phyloP scores from a whole-genome alignment of 306 rosid genomes.

The Vigna hirtella region DNA sequence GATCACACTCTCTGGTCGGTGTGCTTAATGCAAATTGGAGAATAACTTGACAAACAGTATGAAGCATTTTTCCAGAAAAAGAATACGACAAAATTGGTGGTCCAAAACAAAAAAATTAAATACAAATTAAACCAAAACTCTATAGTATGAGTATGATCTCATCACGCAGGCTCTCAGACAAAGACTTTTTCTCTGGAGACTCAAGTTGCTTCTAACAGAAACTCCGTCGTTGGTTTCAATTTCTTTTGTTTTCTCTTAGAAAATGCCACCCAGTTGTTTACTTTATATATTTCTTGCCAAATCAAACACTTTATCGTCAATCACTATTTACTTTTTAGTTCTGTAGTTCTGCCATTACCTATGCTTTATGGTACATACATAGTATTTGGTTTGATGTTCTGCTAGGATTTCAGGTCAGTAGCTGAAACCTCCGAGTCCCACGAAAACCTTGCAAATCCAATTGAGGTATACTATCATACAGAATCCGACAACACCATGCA shows the following conservation, averaged over 20 bases:
- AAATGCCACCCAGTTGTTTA: conserved; percentile 9
- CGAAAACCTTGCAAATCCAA: neutral
- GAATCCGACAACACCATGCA: conserved; percentile 5
- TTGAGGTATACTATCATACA: neutral
- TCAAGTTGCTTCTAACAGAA: conserved; percentile 24
- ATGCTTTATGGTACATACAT: neutral
- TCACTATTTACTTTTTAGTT: neutral
- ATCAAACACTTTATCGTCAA: neutral
- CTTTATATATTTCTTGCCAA: conserved; percentile 5
- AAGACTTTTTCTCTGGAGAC: conserved; percentile 21
- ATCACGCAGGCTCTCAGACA: neutral
- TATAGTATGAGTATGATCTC: neutral
- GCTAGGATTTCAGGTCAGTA: conserved; percentile 1
- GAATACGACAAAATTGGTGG: neutral
- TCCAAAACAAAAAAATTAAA: neutral
- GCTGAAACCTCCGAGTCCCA: conserved; percentile 10
- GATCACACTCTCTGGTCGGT: neutral
- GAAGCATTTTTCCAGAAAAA: neutral
- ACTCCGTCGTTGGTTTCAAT: conserved; percentile 18
- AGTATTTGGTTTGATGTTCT: neutral
- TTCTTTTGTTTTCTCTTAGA: neutral
- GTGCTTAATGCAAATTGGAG: conserved; percentile 4
- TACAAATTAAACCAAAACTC: neutral
- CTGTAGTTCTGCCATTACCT: neutral
- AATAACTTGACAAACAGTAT: neutral